Evolutionary conservation across 2,329 filamentous ascomycete species (phyloP).

Genomic region (Phyllosticta paracitricarpa): DNA sequence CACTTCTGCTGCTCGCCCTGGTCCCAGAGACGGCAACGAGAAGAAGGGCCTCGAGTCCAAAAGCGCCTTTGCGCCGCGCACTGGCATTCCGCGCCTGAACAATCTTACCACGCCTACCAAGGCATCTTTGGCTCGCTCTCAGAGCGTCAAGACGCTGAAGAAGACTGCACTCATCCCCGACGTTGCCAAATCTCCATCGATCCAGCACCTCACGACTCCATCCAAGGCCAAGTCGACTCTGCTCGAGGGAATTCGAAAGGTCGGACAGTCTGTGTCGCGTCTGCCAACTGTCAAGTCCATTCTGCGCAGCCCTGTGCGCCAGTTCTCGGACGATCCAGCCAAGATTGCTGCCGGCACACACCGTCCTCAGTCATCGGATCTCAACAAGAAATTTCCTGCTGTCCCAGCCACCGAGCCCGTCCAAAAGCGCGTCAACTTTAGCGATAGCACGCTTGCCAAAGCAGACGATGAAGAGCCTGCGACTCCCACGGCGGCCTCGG

Average conservation of each 20-base stretch:
- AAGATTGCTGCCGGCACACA: conserved; percentile 54
- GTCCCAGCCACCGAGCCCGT: conserved; percentile 56
- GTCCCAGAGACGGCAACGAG: conserved; percentile 22
- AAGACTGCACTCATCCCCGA: conserved; percentile 45
- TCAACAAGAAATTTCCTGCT: conserved; percentile 45
- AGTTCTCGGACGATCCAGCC: conserved; percentile 48
- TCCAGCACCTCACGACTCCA: conserved; percentile 37
- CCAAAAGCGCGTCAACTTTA: conserved; percentile 76
- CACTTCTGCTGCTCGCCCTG: conserved; percentile 54
- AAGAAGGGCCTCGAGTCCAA: conserved; percentile 40
- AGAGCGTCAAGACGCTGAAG: conserved; percentile 40
- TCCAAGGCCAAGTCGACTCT: conserved; percentile 29
- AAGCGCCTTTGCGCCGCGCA: conserved; percentile 29
- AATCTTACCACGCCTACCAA: conserved; percentile 68
- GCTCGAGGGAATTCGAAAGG: conserved; percentile 26
- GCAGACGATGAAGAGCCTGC: conserved; percentile 17
- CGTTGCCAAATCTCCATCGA: conserved; percentile 40
- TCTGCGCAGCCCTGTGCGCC: conserved; percentile 48
- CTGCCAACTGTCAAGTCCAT: conserved; percentile 50
- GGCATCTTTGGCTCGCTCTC: conserved; percentile 55
- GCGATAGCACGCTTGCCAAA: conserved; percentile 46
- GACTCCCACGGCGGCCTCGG: conserved; percentile 20
- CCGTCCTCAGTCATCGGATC: conserved; percentile 33
- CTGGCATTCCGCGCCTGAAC: conserved; percentile 36
- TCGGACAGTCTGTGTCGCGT: conserved; percentile 40